phyloP scores from a whole-genome alignment of 2,329 filamentous ascomycete genomes.

The Orbilia brochopaga region DNA sequence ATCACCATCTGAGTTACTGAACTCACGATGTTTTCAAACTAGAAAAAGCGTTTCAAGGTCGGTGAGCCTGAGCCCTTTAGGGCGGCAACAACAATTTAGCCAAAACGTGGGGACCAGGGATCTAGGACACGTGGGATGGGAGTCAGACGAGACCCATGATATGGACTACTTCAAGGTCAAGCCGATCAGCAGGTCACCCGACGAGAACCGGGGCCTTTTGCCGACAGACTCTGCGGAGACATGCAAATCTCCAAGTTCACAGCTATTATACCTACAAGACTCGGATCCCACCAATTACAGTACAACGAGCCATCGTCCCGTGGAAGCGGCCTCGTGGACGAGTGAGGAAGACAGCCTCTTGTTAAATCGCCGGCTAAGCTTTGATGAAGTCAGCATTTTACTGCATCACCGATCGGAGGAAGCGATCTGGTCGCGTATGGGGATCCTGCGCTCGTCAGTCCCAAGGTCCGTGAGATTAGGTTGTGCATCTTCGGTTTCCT shows the following conservation, averaged over 20 bases:
- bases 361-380: conserved; percentile 54
- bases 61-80: conserved; percentile 34
- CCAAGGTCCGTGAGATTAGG: conserved; percentile 34
- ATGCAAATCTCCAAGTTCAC: conserved; percentile 16
- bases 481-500: conserved; percentile 18
- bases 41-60: conserved; percentile 31
- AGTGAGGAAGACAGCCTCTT: conserved; percentile 54
- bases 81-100: conserved; percentile 16
- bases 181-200: conserved; percentile 11
- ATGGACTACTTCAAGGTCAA: conserved; percentile 22
- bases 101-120: conserved; percentile 20
- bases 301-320: conserved; percentile 10
- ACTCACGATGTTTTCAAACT: conserved; percentile 20
- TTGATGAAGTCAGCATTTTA: conserved; percentile 55
- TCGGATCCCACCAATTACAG: conserved; percentile 11
- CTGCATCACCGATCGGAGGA: conserved; percentile 53
- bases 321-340: conserved; percentile 49
- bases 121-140: conserved; percentile 26
- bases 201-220: neutral
- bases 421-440: conserved; percentile 55
- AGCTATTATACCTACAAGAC: conserved; percentile 9
- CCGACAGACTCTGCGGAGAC: conserved; percentile 7
- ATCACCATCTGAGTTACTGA: conserved; percentile 25
- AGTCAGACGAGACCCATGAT: conserved; percentile 28
- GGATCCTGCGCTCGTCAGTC: conserved; percentile 52